Base-by-base conservation (phyloP, 768 basidiomycete species). In the Tricholoma hemisulphureum region DNA sequence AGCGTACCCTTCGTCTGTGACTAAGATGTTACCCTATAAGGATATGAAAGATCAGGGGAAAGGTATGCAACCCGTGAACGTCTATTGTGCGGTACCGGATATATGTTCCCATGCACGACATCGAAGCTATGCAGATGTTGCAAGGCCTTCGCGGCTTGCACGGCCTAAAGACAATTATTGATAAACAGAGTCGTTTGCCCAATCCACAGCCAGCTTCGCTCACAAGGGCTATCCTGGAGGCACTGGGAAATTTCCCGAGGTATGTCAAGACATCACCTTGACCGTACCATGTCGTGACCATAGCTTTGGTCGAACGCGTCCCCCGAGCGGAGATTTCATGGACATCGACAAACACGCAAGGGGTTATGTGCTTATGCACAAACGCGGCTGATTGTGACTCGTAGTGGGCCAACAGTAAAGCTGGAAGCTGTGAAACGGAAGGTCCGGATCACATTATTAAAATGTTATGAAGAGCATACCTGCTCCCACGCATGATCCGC, bases 51-150 rank as follows among this genome's bases (percentile, higher is more conserved):
- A 21, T 54, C 23, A 34, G 41, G 13, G 2, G 23, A 23, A 2
- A 52, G 16, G 18, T 18, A n/a, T 24, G 13, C 2, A 16, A 7
- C 6, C 11, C 16, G 13, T 14, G 24, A 46, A 7, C 24, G 3
- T 24, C 28, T n/a, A 21, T 16, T 13, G 21, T 7, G 32, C 46
- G 35, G 13, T 51, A 63, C 62, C 20, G 62, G 62, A 29, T 63
- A 43, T 50, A 63, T 24, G 37, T 63, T 59, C 1, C 62, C 62
- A 34, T 63, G 62, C 1, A 59, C 55, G 4, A 56, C 23, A 18
- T 50, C 28, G 52, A 58, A 39, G 5, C 16, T 10, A 21, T 63
- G 62, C 7, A 61, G 51, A 34, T 63, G 49, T 43, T 48, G 52
- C 6, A 63, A n/a, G 16, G 55, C 62, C 32, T 59, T n/a, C 13